These are phyloP conservation scores for Pythium phragmiticola DNA, from an alignment of 352 stramenopile species.

Conservation along the genomic window DNA sequence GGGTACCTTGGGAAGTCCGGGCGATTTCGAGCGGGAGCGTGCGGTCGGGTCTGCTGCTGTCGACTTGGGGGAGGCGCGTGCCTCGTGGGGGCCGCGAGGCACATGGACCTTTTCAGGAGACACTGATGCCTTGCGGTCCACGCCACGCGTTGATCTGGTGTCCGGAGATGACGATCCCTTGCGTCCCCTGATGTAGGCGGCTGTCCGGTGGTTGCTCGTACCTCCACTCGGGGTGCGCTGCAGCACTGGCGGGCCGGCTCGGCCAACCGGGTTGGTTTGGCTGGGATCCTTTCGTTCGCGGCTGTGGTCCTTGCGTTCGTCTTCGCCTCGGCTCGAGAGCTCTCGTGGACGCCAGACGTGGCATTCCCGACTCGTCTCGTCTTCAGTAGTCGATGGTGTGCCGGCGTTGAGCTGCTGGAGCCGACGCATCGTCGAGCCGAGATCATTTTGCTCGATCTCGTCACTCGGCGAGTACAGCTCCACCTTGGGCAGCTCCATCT, in stretches of 20 bases:
- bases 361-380: not conserved
- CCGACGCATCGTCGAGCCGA: constrained; percentile 18
- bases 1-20: too few relatives aligned
- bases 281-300: not conserved
- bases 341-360: not conserved
- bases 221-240: not conserved
- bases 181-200: not conserved
- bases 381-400: not conserved
- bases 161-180: not conserved
- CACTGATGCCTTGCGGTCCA: not conserved
- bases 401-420: constrained; percentile 17
- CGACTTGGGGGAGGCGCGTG: not conserved
- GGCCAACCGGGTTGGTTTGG: not conserved
- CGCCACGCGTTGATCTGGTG: not conserved
- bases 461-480: not conserved
- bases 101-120: not conserved
- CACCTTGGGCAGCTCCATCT: not conserved
- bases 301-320: not conserved
- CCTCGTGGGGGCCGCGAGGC: not conserved
- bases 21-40: too few relatives aligned
- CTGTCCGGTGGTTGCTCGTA: constrained; percentile 3
- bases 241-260: not conserved
- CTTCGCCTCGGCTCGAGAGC: not conserved
- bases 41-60: not conserved
- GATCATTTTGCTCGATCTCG: not conserved